Base-by-base conservation (phyloP, 1,139 yeast genomes). In the Suhomyces taliae region DNA sequence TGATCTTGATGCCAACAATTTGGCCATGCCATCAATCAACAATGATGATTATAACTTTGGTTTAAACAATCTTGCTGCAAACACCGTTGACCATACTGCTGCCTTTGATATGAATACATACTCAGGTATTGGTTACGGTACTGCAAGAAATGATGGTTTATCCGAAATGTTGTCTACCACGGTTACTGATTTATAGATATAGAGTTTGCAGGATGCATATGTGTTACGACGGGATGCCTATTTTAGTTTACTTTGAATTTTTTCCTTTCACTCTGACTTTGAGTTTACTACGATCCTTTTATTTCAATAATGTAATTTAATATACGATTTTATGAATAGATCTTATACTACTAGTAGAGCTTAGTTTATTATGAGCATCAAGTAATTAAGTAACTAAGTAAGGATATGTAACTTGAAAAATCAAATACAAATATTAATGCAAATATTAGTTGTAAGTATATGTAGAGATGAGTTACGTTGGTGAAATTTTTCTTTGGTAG, bases 81-180 rank as follows among this genome's bases (percentile, higher is more conserved):
- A n/a, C 32, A 7, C 15, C n/a, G 4, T 32, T 2, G 15, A 14
- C 3, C 8, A 24, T 36, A 7, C 29, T 15, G 27, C 7, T 15
- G 27, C 8, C 6, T 32, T 40, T 9, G 44, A 40, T 8, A 19
- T 37, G 39, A 40, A 40, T 34, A 27, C 26, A 27, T 40, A 29
- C 36, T 10, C 26, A 7, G 29, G 33, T 19, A 7, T 8, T 35
- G 40, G 40, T n/a, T 36, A 36, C 27, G 37, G 40, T 10, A 29
- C 27, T 27, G 6, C 11, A 10, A 36, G 37, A 37, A 36, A 26
- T 24, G 45, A 45, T 38, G 47, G 40, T 7, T 45, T 45, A 29
- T 12, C 38, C 6, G 50, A 47, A 36, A 38, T 47, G 39, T 44
- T 47, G 38, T 37, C 47, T 19, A 45, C 48, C 35, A 36, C 47